phyloP scores from a whole-genome alignment of 768 basidiomycete species.

The Podaxis sp. region DNA sequence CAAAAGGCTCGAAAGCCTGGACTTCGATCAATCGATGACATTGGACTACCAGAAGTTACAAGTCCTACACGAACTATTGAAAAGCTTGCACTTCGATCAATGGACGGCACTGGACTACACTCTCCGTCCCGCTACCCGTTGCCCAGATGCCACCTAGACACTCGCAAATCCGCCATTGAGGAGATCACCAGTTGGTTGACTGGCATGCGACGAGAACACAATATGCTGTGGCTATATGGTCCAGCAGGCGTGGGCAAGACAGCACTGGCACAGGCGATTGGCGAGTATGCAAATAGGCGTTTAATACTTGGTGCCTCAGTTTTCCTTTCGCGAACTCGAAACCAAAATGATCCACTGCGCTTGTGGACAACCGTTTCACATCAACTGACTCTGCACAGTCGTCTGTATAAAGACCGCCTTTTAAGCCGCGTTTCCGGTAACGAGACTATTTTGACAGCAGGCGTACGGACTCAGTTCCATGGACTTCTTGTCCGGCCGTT shows the following conservation, averaged over 20 bases:
- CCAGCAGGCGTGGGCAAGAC: conserved; percentile 28
- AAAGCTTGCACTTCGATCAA: no score
- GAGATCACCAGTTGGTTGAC: background rate
- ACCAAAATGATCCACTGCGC: background rate
- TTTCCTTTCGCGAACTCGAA: conserved; percentile 14
- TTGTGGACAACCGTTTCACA: background rate
- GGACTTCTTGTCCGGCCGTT: no score
- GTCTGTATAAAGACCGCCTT: no score
- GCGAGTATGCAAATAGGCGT: conserved; percentile 16
- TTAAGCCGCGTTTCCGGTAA: no score
- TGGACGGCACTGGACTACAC: no score
- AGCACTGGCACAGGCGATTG: conserved; percentile 30
- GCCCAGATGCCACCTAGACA: background rate
- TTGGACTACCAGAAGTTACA: no score
- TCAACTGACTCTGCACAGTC: no score
- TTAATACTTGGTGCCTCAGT: conserved; percentile 17
- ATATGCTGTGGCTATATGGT: conserved; percentile 23
- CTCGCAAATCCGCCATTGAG: background rate
- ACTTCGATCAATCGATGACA: no score
- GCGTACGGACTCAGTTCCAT: no score
- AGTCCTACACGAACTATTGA: no score
- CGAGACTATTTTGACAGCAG: no score
- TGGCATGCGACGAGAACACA: background rate
- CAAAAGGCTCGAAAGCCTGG: no score
- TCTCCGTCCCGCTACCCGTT: background rate